Percentiles rank a stretch among this genome's conserved stretches.
phyloP scores from a whole-genome alignment of 2,329 filamentous ascomycete genomes.

The Proliferodiscus dingleyae region DNA sequence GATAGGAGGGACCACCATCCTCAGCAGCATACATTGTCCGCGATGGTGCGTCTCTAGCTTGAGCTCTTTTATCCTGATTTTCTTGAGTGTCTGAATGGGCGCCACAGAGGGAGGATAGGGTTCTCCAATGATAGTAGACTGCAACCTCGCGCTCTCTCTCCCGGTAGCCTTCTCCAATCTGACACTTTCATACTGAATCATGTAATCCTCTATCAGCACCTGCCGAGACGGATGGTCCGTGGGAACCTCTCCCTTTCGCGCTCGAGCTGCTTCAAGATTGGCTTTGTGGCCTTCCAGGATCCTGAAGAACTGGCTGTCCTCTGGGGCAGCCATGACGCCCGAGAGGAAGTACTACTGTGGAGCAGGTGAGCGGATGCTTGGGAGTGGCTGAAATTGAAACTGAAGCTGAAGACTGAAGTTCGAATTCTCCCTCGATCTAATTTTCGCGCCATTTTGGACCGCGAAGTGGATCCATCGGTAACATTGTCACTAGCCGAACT shows the following conservation, averaged over 20 bases:
- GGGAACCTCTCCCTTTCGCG: background rate
- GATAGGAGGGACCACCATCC: slow-evolving; percentile 29
- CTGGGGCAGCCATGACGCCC: background rate
- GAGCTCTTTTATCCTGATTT: slow-evolving; percentile 32
- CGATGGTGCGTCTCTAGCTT: slow-evolving; percentile 37
- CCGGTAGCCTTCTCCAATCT: background rate
- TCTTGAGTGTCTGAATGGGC: slow-evolving; percentile 16
- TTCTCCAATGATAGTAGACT: background rate
- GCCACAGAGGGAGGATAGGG: slow-evolving; percentile 11
- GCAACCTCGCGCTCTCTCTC: background rate
- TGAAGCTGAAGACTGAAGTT: background rate
- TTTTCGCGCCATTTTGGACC: too few species aligned
- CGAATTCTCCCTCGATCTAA: too few species aligned
- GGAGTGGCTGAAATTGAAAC: background rate
- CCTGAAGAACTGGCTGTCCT: background rate
- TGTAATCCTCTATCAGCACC: background rate
- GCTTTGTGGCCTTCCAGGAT: background rate
- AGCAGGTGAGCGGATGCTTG: background rate
- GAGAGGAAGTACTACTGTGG: background rate
- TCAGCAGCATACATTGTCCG: slow-evolving; percentile 33
- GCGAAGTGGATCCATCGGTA: background rate
- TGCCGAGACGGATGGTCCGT: background rate
- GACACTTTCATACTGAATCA: background rate
- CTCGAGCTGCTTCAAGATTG: background rate
- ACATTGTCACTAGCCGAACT: background rate